Conservation (phyloP, 164 flowering plant species). For the Stephania cephalantha region DNA sequence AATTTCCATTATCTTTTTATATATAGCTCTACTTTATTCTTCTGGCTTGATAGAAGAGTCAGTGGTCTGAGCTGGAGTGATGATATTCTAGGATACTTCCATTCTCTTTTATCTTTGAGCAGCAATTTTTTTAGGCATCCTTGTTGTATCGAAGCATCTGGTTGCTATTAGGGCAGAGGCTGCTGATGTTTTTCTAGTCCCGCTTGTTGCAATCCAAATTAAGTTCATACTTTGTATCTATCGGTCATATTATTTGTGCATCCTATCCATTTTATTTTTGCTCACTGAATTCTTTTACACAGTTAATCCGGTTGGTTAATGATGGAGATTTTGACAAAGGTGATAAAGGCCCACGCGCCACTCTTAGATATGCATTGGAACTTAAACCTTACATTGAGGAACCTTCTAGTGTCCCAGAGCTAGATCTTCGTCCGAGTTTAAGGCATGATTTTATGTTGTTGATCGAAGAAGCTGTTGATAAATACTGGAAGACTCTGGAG, state of each 20-base stretch:
- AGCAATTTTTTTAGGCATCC: too few relatives aligned
- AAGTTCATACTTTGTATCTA: background rate
- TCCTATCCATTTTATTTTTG: too few relatives aligned
- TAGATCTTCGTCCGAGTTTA: slow-evolving; percentile 70
- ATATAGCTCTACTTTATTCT: background rate
- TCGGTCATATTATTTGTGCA: too few relatives aligned
- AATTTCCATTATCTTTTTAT: background rate
- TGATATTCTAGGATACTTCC: too few relatives aligned
- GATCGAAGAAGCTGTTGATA: slow-evolving; percentile 63
- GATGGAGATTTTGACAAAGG: slow-evolving; percentile 32
- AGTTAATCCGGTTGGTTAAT: slow-evolving; percentile 69
- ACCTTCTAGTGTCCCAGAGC: slow-evolving; percentile 40
- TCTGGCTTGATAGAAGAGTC: background rate
- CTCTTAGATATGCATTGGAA: slow-evolving; percentile 67
- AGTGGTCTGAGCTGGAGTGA: too few relatives aligned
- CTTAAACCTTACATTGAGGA: slow-evolving; percentile 94
- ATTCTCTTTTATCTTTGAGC: too few relatives aligned
- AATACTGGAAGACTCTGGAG: slow-evolving; percentile 88
- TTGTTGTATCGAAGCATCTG: background rate
- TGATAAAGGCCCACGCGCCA: slow-evolving; percentile 29
- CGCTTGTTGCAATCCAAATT: background rate
- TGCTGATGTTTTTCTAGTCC: background rate
- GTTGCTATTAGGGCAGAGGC: background rate
- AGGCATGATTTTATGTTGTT: slow-evolving; percentile 82
- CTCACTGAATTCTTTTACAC: slow-evolving; percentile 13